Conservation (phyloP, 768 basidiomycete species). For the Lepiota brunneoincarnata region DNA sequence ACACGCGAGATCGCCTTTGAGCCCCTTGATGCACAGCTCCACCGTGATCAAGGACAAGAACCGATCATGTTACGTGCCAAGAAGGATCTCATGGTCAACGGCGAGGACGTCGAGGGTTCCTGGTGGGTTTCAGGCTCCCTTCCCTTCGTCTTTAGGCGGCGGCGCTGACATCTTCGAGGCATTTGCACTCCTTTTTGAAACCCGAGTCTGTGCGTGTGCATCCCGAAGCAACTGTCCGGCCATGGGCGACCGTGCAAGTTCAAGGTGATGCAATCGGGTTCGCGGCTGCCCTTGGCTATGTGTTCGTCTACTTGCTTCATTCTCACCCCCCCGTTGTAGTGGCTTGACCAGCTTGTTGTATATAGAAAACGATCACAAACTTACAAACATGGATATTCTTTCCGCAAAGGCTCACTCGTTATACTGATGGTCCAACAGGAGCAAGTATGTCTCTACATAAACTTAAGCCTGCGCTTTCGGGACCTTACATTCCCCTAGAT, state of each 20-base stretch:
- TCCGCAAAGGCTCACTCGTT: slow-evolving; percentile 64
- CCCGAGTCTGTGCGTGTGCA: slow-evolving; percentile 83
- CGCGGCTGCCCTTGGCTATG: slow-evolving; percentile 76
- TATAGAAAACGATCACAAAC: slow-evolving; percentile 65
- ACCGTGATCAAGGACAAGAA: slow-evolving; percentile 60
- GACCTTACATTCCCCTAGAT: slow-evolving; percentile 40
- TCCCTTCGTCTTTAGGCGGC: not conserved
- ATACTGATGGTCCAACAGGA: slow-evolving; percentile 88
- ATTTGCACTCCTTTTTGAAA: slow-evolving; percentile 76
- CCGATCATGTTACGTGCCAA: slow-evolving; percentile 70
- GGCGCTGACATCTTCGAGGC: slow-evolving; percentile 38
- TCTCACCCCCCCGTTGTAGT: too few species aligned
- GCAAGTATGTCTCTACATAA: slow-evolving; percentile 42
- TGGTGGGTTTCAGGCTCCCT: slow-evolving; percentile 44
- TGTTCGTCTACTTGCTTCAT: slow-evolving; percentile 25
- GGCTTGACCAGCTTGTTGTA: not conserved
- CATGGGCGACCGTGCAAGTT: slow-evolving; percentile 80
- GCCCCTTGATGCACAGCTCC: slow-evolving; percentile 63
- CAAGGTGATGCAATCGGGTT: slow-evolving; percentile 79
- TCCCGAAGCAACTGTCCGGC: slow-evolving; percentile 83
- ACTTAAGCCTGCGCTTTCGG: not conserved
- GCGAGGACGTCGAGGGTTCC: slow-evolving; percentile 43
- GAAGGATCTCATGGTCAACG: slow-evolving; percentile 58
- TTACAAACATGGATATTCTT: slow-evolving; percentile 79
- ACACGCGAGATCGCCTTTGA: slow-evolving; percentile 81